Percentiles rank a stretch among this genome's conserved stretches.
Evolutionary conservation across 441 rosid genomes (phyloP).

Genomic region (Manihot esculenta): DNA sequence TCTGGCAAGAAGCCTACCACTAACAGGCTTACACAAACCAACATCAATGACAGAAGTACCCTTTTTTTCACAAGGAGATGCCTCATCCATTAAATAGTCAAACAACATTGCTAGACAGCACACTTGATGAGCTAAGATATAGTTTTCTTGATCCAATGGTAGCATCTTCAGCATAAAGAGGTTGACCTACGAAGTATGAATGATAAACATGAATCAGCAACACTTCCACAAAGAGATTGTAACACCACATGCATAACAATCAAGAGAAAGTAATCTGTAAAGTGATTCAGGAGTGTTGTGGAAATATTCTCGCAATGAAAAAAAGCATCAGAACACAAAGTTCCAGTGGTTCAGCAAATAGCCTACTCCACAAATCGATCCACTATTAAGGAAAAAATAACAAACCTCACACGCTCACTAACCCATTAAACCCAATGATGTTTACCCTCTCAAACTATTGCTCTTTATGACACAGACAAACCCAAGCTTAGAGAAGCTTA

Average conservation of each 20-base stretch:
- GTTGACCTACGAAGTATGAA: constrained; percentile 55
- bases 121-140: constrained; percentile 68
- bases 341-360: too few relatives aligned
- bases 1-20: constrained; percentile 69
- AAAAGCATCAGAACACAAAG: too few relatives aligned
- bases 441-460: too few relatives aligned
- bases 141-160: constrained; percentile 59
- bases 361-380: too few relatives aligned
- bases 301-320: too few relatives aligned
- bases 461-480: too few relatives aligned
- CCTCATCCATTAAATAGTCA: constrained; percentile 67
- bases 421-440: too few relatives aligned
- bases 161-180: constrained; percentile 69
- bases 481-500: too few relatives aligned
- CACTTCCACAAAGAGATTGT: neutral
- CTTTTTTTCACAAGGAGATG: constrained; percentile 46
- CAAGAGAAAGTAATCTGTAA: neutral
- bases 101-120: constrained; percentile 79
- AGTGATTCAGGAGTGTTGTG: neutral
- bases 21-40: constrained; percentile 79
- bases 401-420: too few relatives aligned
- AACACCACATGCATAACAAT: neutral
- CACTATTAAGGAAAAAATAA: too few relatives aligned
- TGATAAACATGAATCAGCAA: constrained; percentile 14
- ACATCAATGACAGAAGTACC: constrained; percentile 63